Evolutionary conservation across 176 grass and related monocot genomes (phyloP).

Genomic region (Musa beccarii): DNA sequence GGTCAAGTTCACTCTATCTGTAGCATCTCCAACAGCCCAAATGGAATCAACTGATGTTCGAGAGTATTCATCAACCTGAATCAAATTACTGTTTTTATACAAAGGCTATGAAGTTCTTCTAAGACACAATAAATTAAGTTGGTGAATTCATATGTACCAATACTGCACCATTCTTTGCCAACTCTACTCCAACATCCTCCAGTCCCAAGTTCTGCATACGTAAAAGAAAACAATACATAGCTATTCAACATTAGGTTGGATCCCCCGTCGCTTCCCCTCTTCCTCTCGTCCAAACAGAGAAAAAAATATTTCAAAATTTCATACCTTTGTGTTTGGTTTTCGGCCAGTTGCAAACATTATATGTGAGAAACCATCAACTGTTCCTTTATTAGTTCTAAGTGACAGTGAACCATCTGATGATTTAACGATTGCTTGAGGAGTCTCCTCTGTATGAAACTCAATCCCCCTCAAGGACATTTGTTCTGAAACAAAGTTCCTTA

Average conservation of each 20-base stretch:
- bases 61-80: slow-evolving; percentile 63
- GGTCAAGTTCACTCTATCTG: slow-evolving; percentile 68
- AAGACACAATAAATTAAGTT: background rate
- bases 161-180: slow-evolving; percentile 52
- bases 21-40: slow-evolving; percentile 81
- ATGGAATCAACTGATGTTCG: slow-evolving; percentile 68
- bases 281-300: background rate
- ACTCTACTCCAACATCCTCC: slow-evolving; percentile 59
- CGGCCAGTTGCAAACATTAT: slow-evolving; percentile 83
- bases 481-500: slow-evolving; percentile 67
- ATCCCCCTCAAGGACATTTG: slow-evolving; percentile 63
- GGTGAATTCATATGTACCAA: slow-evolving; percentile 28
- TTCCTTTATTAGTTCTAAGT: slow-evolving; percentile 70
- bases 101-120: background rate
- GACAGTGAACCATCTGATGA: slow-evolving; percentile 55
- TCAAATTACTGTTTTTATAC: background rate
- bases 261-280: no score
- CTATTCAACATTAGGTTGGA: background rate
- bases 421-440: slow-evolving; percentile 55
- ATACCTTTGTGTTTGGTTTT: slow-evolving; percentile 61
- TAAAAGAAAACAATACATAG: slow-evolving; percentile 13
- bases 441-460: slow-evolving; percentile 62
- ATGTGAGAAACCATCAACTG: slow-evolving; percentile 64
- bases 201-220: slow-evolving; percentile 53
- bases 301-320: slow-evolving; percentile 1